Percentiles rank a stretch among this genome's conserved stretches.
Evolutionary conservation across 495 filamentous ascomycete genomes (phyloP).

Genomic region (Cercophora sp.): DNA sequence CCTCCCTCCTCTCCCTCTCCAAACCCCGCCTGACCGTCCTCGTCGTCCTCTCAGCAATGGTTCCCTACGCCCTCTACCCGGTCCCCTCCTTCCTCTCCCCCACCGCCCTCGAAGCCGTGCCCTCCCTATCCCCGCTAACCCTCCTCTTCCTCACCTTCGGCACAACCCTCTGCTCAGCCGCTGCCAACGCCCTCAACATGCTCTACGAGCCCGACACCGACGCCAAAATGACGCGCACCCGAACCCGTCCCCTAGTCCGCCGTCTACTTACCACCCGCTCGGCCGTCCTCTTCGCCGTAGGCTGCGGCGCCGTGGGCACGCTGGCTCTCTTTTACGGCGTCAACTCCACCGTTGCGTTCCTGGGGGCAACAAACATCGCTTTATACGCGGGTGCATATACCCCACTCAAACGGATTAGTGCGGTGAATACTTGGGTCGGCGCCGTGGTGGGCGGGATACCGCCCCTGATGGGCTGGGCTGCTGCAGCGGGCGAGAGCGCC

Average conservation of each 20-base stretch:
- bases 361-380: constrained; percentile 79
- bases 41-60: constrained; percentile 85
- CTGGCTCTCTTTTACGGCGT: constrained; percentile 78
- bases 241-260: constrained; percentile 83
- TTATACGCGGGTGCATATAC: constrained; percentile 93
- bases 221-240: constrained; percentile 85
- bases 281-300: constrained; percentile 75
- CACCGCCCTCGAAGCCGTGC: constrained; percentile 58
- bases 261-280: constrained; percentile 68
- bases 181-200: constrained; percentile 96
- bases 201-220: constrained; percentile 88
- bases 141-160: constrained; percentile 88
- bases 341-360: constrained; percentile 85
- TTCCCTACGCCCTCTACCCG: constrained; percentile 89
- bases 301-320: constrained; percentile 62
- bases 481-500: constrained; percentile 84
- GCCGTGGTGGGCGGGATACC: constrained; percentile 91
- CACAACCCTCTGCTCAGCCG: constrained; percentile 78
- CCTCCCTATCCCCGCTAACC: constrained; percentile 84
- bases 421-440: constrained; percentile 92
- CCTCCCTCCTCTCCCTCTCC: constrained; percentile 85
- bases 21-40: constrained; percentile 93
- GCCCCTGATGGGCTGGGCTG: constrained; percentile 96
- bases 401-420: constrained; percentile 80
- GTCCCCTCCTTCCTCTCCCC: constrained; percentile 72